Conservation (phyloP, 495 filamentous ascomycete genomes). For the Hypoxylon perforatum region DNA sequence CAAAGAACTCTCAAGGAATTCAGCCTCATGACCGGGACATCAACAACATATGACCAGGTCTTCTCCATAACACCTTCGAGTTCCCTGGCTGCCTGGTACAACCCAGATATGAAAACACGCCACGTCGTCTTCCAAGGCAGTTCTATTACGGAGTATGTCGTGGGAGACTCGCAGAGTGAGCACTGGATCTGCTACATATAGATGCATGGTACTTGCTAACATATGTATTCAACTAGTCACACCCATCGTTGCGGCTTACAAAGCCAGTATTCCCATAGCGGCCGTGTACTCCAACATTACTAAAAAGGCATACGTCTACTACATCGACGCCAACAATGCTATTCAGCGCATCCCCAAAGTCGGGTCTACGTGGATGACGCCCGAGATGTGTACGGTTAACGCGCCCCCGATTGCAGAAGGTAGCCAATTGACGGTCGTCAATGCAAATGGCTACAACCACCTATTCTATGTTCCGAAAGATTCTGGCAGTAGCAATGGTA, state of each 20-base stretch:
- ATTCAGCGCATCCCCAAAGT: neutral
- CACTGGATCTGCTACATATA: constrained; percentile 1
- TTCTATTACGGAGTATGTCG: constrained; percentile 6
- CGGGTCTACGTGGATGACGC: neutral
- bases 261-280: constrained; percentile 1
- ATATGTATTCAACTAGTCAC: neutral
- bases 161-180: neutral
- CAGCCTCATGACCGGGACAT: neutral
- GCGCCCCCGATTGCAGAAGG: constrained; percentile 1
- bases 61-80: neutral
- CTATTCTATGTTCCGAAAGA: constrained; percentile 13
- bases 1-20: constrained; percentile 1
- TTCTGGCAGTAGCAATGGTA: constrained; percentile 1
- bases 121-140: constrained; percentile 13
- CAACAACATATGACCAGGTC: constrained; percentile 1
- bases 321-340: neutral
- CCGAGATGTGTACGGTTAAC: neutral
- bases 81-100: constrained; percentile 11
- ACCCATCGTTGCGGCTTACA: neutral
- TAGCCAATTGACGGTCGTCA: constrained; percentile 13
- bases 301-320: neutral
- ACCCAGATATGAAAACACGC: constrained; percentile 1
- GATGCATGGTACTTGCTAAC: constrained; percentile 1
- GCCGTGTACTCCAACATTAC: neutral
- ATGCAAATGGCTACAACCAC: constrained; percentile 14